Percentiles rank a stretch among this genome's conserved stretches.
Conservation (phyloP, 2,329 filamentous ascomycete genomes). For the Emmonsiellopsis sp. region DNA sequence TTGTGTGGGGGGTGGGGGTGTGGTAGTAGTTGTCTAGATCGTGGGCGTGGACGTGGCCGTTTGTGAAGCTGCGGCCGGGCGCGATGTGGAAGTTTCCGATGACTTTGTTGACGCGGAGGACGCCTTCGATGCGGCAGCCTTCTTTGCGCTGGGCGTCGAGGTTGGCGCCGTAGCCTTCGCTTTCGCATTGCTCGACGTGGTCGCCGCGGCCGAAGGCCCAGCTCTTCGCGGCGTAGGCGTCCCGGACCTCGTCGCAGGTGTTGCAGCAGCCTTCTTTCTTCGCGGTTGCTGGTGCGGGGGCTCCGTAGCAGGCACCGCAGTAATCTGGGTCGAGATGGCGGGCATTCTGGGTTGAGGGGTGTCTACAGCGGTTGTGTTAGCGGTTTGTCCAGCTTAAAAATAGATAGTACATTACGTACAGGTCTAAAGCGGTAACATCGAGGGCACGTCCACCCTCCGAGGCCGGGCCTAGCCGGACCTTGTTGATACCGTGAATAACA, state of each 20-base stretch:
- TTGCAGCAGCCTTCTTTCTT: slow-evolving; percentile 87
- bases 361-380: slow-evolving; percentile 37
- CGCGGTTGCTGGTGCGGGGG: slow-evolving; percentile 60
- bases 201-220: slow-evolving; percentile 95
- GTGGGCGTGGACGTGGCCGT: slow-evolving; percentile 94
- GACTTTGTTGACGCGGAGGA: slow-evolving; percentile 93
- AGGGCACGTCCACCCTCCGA: slow-evolving; percentile 69
- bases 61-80: slow-evolving; percentile 90
- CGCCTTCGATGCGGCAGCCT: slow-evolving; percentile 88
- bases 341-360: slow-evolving; percentile 58
- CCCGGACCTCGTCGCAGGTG: slow-evolving; percentile 91
- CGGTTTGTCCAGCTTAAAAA: neutral
- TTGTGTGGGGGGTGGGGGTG: slow-evolving; percentile 65
- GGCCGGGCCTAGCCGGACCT: slow-evolving; percentile 68
- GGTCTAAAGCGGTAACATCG: slow-evolving; percentile 57
- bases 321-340: slow-evolving; percentile 81
- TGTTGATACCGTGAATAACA: slow-evolving; percentile 84
- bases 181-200: slow-evolving; percentile 86
- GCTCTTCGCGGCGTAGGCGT: slow-evolving; percentile 78
- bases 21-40: slow-evolving; percentile 95
- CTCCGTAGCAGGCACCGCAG: slow-evolving; percentile 90
- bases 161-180: slow-evolving; percentile 86
- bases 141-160: slow-evolving; percentile 81
- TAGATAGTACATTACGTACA: slow-evolving; percentile 43
- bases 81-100: slow-evolving; percentile 98